Evolutionary conservation across 495 filamentous ascomycete species (phyloP).

Genomic region (Emericellopsis terricola): DNA sequence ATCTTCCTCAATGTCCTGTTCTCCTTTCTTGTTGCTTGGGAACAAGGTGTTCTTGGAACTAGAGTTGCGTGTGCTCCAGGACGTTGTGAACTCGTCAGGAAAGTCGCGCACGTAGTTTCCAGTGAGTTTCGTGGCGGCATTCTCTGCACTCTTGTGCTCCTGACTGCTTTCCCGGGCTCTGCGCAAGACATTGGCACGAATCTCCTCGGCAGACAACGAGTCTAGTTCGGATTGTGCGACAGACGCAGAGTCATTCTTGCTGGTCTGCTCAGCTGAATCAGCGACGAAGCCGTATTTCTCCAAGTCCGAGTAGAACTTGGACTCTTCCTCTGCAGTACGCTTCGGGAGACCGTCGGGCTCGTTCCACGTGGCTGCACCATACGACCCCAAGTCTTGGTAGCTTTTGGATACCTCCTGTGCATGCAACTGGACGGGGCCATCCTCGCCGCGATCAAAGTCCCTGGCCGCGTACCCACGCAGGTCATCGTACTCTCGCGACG

Average conservation of each 20-base stretch:
- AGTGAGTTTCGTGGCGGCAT: constrained; percentile 8
- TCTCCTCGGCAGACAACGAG: constrained; percentile 9
- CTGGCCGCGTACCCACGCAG: constrained; percentile 8
- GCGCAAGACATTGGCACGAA: constrained; percentile 6
- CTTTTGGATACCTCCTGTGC: not conserved
- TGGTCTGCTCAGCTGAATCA: constrained; percentile 6
- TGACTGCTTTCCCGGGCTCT: constrained; percentile 10
- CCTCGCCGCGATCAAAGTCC: constrained; percentile 1
- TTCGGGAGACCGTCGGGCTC: constrained; percentile 10
- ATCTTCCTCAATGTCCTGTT: not conserved
- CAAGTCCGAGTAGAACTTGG: constrained; percentile 7
- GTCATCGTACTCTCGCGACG: constrained; percentile 8
- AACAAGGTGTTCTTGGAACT: constrained; percentile 4
- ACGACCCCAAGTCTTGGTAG: constrained; percentile 9
- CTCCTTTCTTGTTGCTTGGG: constrained; percentile 4
- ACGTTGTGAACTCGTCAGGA: constrained; percentile 22
- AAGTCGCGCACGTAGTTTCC: constrained; percentile 28
- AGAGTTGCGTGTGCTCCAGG: constrained; percentile 12
- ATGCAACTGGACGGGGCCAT: not conserved
- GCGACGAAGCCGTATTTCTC: constrained; percentile 9
- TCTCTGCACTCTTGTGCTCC: constrained; percentile 3
- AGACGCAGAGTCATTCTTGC: constrained; percentile 12
- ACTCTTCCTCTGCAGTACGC: not conserved
- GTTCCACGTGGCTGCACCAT: constrained; percentile 13
- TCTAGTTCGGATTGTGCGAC: too few species aligned